phyloP scores from a whole-genome alignment of 306 rosid genomes.

The Ammopiptanthus mongolicus region DNA sequence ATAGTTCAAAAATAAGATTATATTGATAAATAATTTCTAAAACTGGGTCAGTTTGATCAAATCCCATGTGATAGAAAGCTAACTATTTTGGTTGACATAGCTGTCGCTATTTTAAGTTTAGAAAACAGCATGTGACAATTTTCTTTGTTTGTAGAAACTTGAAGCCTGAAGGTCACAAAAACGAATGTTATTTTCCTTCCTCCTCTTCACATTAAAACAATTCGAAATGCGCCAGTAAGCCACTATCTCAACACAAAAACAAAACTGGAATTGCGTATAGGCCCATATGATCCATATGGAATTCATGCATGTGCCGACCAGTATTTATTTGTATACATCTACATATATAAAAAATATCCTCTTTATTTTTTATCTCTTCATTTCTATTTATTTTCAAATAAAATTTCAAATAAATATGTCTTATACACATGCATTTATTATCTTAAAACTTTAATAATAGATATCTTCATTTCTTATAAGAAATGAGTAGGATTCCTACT shows the following conservation, averaged over 20 bases:
- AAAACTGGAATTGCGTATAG: background rate
- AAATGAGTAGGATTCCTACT: no score
- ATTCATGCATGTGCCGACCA: slow-evolving; percentile 9
- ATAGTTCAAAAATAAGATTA: no score
- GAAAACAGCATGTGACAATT: background rate
- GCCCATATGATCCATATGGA: slow-evolving; percentile 13
- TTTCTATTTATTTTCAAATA: no score
- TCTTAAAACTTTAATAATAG: no score
- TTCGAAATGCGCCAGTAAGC: background rate
- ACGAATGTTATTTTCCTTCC: background rate
- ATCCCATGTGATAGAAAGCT: background rate
- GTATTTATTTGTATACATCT: background rate
- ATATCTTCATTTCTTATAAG: no score
- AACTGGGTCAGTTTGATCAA: no score
- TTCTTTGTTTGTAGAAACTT: background rate
- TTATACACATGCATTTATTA: no score
- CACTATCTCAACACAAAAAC: background rate
- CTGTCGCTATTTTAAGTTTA: background rate
- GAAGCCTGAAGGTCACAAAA: background rate
- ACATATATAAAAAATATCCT: no score
- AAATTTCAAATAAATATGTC: no score
- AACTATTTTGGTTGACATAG: background rate
- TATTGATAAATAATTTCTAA: no score
- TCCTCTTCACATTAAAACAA: background rate
- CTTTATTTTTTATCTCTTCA: no score